Conservation (phyloP, 805 yeast genomes). For the Starmerella scarabaei region DNA sequence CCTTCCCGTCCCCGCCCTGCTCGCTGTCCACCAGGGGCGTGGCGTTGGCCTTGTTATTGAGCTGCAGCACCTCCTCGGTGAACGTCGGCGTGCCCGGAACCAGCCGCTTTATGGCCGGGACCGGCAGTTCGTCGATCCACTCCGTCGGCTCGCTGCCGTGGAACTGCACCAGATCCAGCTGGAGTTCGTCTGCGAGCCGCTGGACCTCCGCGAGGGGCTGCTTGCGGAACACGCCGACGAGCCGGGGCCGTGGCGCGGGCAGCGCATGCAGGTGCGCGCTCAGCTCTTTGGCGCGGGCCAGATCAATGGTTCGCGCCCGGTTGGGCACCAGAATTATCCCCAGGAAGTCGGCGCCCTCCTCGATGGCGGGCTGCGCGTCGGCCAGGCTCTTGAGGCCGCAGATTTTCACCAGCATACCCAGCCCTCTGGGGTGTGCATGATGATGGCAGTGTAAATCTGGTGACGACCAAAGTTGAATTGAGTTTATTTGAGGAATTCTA, state of each 20-base stretch:
- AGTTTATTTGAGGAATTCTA: too few species aligned
- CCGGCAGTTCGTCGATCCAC: slow-evolving; percentile 30
- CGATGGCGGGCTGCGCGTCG: slow-evolving; percentile 60
- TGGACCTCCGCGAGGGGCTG: slow-evolving; percentile 56
- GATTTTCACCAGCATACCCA: slow-evolving; percentile 46
- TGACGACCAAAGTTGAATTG: too few species aligned
- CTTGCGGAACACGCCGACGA: slow-evolving; percentile 86
- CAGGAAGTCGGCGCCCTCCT: slow-evolving; percentile 56
- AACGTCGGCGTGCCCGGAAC: slow-evolving; percentile 41
- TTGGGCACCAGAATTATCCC: slow-evolving; percentile 85
- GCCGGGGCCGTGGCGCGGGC: slow-evolving; percentile 18
- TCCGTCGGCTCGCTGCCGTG: slow-evolving; percentile 64
- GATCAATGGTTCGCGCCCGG: slow-evolving; percentile 54
- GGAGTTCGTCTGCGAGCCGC: slow-evolving; percentile 30
- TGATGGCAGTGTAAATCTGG: not conserved
- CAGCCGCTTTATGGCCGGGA: slow-evolving; percentile 64
- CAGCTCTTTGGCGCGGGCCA: slow-evolving; percentile 36
- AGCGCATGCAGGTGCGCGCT: slow-evolving; percentile 26
- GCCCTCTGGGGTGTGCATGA: not conserved
- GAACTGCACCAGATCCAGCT: slow-evolving; percentile 68
- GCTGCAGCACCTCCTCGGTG: slow-evolving; percentile 19
- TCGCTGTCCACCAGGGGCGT: slow-evolving; percentile 62
- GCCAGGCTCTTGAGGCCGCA: slow-evolving; percentile 66
- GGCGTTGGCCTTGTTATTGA: slow-evolving; percentile 5
- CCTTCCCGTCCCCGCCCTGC: slow-evolving; percentile 80